Evolutionary conservation across 441 rosid genomes (phyloP).

Genomic region (Populus hybrid): DNA sequence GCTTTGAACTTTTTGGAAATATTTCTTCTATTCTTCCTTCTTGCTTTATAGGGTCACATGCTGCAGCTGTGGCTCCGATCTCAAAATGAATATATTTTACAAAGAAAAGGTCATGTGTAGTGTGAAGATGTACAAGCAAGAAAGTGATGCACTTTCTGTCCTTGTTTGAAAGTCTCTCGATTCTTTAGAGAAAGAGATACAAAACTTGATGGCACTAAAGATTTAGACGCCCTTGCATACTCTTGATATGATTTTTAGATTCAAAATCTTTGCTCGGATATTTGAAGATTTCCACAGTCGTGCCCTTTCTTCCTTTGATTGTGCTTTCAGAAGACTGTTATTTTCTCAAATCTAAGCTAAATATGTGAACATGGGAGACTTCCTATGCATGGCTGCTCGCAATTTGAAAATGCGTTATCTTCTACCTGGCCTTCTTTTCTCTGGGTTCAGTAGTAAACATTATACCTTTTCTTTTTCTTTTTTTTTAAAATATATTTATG

Average conservation of each 20-base stretch:
- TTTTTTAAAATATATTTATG: background rate
- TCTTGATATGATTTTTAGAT: background rate
- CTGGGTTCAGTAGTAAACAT: background rate
- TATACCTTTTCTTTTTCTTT: background rate
- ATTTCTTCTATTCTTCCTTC: conserved; percentile 4
- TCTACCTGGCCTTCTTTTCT: background rate
- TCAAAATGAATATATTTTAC: conserved; percentile 6
- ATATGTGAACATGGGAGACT: background rate
- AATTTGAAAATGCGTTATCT: background rate
- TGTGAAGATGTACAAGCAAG: conserved; percentile 5
- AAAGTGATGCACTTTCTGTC: conserved; percentile 16
- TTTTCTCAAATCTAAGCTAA: background rate
- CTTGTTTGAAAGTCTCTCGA: conserved; percentile 5
- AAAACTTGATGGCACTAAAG: background rate
- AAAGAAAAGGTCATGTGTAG: background rate
- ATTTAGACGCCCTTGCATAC: conserved; percentile 6
- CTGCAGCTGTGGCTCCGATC: conserved; percentile 17
- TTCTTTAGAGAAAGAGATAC: conserved; percentile 5
- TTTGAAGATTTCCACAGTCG: background rate
- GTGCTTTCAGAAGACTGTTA: background rate
- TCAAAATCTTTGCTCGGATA: background rate
- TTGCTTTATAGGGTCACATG: conserved; percentile 40
- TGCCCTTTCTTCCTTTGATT: background rate
- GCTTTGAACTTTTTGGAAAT: conserved; percentile 24
- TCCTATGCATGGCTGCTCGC: background rate